Evolutionary conservation across 495 filamentous ascomycete species (phyloP), one percentile per base, ranked within the genome.

Genomic region (Aspergillus ostianus): DNA sequence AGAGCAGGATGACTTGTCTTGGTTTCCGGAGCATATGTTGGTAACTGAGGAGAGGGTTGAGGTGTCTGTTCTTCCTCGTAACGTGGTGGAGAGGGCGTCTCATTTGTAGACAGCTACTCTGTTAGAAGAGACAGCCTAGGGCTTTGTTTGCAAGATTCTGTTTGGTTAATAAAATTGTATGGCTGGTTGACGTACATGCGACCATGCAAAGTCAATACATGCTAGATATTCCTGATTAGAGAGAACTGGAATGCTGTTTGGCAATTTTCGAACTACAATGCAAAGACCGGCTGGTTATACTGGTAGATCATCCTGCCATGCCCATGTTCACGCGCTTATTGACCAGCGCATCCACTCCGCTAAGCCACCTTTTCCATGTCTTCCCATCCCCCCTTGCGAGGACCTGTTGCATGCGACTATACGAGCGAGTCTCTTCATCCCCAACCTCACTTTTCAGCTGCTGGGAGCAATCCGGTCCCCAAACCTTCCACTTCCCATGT

Each of bases 1-100:
- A 45, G 61, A 62, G 3, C 58, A 47, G 2, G 54, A 58, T 4
- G 69, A 72, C 49, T 54, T 74, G 23, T 65, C 68, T 7, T 77
- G 72, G 73, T 64, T 77, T 45, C 84, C 84, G 8, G 64, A 66
- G 9, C 73, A 77, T 63, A 80, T 82, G 71, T 61, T 73, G 32
- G 62, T 83, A 13, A 79, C 67, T 2, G 77, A 78, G 59, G 66
- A 78, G 47, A 67, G 76, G 12, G 55, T 78, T 23, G 32, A 58
- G 9, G 61, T 51, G 18, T 59, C 71, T 1, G 56, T 65, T 26
- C 36, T 79, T 44, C 67, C 71, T 2, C 46, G 48, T 15, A 53
- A 26, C 53, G 51, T 62, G 6, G 12, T 26, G 44, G 62, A 62
- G 19, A 15, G 29, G 17, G 10, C 8, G 13, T 21, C 30, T 26